A percentile compares a stretch with the other conserved stretches of the same genome.
phyloP scores from a whole-genome alignment of 2,329 filamentous ascomycete species.

The Fusarium subtropicale region DNA sequence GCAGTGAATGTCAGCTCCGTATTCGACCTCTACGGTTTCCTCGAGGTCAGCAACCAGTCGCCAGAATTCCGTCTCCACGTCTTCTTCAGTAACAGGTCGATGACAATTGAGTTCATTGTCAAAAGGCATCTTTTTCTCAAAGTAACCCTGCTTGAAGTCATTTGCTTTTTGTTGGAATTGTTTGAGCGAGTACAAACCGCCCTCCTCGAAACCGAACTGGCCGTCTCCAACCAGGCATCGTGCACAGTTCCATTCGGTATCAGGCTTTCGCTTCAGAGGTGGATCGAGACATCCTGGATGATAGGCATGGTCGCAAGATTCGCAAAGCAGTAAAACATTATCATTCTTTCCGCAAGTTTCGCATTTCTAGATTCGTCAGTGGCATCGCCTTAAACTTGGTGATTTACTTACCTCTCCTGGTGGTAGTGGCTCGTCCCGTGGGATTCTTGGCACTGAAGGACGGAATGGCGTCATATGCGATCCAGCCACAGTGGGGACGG shows the following conservation, averaged over 20 bases:
- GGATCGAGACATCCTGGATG: constrained; percentile 92
- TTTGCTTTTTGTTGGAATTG: constrained; percentile 97
- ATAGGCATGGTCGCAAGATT: constrained; percentile 89
- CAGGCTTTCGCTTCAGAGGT: constrained; percentile 79
- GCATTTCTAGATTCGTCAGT: constrained; percentile 68
- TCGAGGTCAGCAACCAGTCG: constrained; percentile 91
- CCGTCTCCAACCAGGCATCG: constrained; percentile 95
- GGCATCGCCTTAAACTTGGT: constrained; percentile 40
- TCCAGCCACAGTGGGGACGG: constrained; percentile 86
- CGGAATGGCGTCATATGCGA: constrained; percentile 97
- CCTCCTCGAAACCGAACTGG: constrained; percentile 97
- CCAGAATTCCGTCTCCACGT: constrained; percentile 98
- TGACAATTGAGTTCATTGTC: constrained; percentile 86
- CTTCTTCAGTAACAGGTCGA: constrained; percentile 88
- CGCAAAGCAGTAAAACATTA: constrained; percentile 82
- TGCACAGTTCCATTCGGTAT: constrained; percentile 95
- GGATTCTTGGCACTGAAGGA: constrained; percentile 77
- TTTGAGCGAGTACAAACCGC: constrained; percentile 91
- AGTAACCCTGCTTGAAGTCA: constrained; percentile 94
- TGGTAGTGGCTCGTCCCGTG: constrained; percentile 63
- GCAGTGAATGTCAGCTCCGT: constrained; percentile 97
- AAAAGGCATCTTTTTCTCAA: constrained; percentile 88
- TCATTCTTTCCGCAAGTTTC: constrained; percentile 87
- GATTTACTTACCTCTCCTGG: constrained; percentile 55
- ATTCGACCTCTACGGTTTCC: constrained; percentile 97